Conservation (phyloP, 805 yeast species). For the Metschnikowia matae region DNA sequence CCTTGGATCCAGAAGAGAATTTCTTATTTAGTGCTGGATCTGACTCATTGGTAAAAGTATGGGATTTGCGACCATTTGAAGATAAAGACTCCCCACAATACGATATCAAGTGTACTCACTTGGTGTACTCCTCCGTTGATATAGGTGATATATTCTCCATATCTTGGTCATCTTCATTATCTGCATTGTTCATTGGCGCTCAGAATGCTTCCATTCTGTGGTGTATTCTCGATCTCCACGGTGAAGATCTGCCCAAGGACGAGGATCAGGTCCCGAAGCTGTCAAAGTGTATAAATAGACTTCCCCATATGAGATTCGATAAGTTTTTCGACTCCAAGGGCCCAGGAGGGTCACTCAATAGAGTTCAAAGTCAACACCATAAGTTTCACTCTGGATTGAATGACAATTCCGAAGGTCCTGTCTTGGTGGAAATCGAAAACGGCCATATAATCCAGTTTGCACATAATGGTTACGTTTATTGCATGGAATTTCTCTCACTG, state of each 20-base stretch:
- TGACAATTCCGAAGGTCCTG: slow-evolving; percentile 14
- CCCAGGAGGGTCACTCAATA: slow-evolving; percentile 57
- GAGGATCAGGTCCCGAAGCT: neutral
- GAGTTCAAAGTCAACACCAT: slow-evolving; percentile 27
- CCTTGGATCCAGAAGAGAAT: slow-evolving; percentile 50
- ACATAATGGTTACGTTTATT: slow-evolving; percentile 85
- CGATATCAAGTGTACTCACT: slow-evolving; percentile 44
- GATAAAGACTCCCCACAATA: slow-evolving; percentile 10
- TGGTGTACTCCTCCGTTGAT: slow-evolving; percentile 79
- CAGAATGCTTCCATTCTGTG: slow-evolving; percentile 88
- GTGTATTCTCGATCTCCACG: slow-evolving; percentile 39
- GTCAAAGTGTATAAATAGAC: slow-evolving; percentile 19
- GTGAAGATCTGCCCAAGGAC: neutral
- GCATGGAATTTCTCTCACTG: slow-evolving; percentile 42
- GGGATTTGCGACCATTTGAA: slow-evolving; percentile 52
- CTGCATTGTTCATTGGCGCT: slow-evolving; percentile 77
- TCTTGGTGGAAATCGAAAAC: slow-evolving; percentile 62
- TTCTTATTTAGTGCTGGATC: slow-evolving; percentile 80
- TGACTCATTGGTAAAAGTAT: slow-evolving; percentile 83
- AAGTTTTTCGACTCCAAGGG: slow-evolving; percentile 88
- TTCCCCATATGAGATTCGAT: slow-evolving; percentile 63
- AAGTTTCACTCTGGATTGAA: slow-evolving; percentile 11
- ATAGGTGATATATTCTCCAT: slow-evolving; percentile 91
- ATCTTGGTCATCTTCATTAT: slow-evolving; percentile 56
- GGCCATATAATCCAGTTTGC: slow-evolving; percentile 73